A percentile compares a stretch with the other conserved stretches of the same genome.
These are phyloP conservation scores for carrot (Daucus carota) DNA, from an alignment of 129 eudicot genomes.

Conservation along the genomic window DH1_v3.0 NC_030385.2:36315001-36315500, in stretches of 20 bases:
- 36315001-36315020: slow-evolving; percentile 58
- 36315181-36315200: slow-evolving; percentile 53
- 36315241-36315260: background rate
- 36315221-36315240: background rate
- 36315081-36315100: slow-evolving; percentile 54
- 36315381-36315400: slow-evolving; percentile 19
- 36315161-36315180: slow-evolving; percentile 39
- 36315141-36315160: slow-evolving; percentile 38
- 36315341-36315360: slow-evolving; percentile 37
- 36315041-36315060: slow-evolving; percentile 18
- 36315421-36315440: slow-evolving; percentile 36
- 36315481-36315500: background rate
- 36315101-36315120: slow-evolving; percentile 29
- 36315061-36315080: slow-evolving; percentile 32
- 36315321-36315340: slow-evolving; percentile 26
- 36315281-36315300: too few relatives aligned
- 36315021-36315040: slow-evolving; percentile 36
- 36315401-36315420: slow-evolving; percentile 9
- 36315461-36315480: slow-evolving; percentile 23
- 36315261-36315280: background rate
- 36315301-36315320: background rate
- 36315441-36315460: slow-evolving; percentile 26
- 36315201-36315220: slow-evolving; percentile 48
- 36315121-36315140: slow-evolving; percentile 45
- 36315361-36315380: slow-evolving; percentile 25